Evolutionary conservation across 768 basidiomycete genomes (phyloP).

Genomic region (Rhodocollybia butyracea): DNA sequence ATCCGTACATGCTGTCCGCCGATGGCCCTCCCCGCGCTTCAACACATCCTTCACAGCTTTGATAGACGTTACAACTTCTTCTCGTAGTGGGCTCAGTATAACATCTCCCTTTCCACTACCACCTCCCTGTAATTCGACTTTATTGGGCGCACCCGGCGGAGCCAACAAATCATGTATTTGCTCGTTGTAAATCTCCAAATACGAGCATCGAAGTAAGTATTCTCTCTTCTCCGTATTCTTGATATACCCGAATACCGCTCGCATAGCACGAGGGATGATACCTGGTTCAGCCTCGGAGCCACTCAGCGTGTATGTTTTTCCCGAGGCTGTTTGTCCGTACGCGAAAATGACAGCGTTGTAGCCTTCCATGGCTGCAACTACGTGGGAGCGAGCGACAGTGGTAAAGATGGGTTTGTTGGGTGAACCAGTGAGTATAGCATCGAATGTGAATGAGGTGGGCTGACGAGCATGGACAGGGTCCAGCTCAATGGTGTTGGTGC

Average conservation of each 20-base stretch:
- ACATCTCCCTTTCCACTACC: slow-evolving; percentile 50
- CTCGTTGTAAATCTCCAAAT: slow-evolving; percentile 98
- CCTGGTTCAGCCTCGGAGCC: slow-evolving; percentile 84
- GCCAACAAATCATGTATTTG: slow-evolving; percentile 83
- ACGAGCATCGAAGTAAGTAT: slow-evolving; percentile 93
- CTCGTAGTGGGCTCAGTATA: slow-evolving; percentile 73
- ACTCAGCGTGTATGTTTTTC: slow-evolving; percentile 54
- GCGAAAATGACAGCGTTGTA: slow-evolving; percentile 97
- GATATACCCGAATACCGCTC: slow-evolving; percentile 87
- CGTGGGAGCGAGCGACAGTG: slow-evolving; percentile 73
- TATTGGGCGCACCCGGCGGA: slow-evolving; percentile 53
- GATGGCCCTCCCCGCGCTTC: slow-evolving; percentile 78
- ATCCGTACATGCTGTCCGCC: slow-evolving; percentile 94
- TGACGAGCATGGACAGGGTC: slow-evolving; percentile 51
- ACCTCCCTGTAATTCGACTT: slow-evolving; percentile 75
- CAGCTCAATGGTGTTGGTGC: slow-evolving; percentile 56
- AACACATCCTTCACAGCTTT: slow-evolving; percentile 85
- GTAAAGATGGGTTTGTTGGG: slow-evolving; percentile 79
- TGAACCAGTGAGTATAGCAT: slow-evolving; percentile 73
- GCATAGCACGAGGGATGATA: slow-evolving; percentile 91
- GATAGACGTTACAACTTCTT: slow-evolving; percentile 91
- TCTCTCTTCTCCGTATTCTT: slow-evolving; percentile 74
- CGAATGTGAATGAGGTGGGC: slow-evolving; percentile 53
- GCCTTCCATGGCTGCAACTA: slow-evolving; percentile 92
- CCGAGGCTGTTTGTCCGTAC: slow-evolving; percentile 85